Conservation (phyloP, 2,329 filamentous ascomycete genomes). For the Colletotrichum cereale region DNA sequence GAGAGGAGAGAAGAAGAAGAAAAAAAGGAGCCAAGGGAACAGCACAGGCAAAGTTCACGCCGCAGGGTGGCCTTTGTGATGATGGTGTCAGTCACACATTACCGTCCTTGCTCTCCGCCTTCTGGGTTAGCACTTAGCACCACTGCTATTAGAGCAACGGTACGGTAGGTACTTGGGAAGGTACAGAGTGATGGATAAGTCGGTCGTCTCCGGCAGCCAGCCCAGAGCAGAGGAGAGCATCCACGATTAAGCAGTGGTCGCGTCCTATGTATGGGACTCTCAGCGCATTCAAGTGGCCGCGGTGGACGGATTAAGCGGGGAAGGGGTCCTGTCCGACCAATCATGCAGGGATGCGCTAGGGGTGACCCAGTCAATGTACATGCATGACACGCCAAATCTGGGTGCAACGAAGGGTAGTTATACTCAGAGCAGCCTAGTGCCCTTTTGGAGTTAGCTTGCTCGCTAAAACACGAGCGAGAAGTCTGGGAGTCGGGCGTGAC, state of each 20-base stretch:
- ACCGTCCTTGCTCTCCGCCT: conserved; percentile 23
- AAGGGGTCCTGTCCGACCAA: conserved; percentile 32
- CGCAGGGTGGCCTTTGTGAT: conserved; percentile 40
- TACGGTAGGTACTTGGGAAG: conserved; percentile 4
- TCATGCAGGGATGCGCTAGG: not conserved
- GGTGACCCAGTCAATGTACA: conserved; percentile 33
- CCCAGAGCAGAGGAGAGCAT: conserved; percentile 1
- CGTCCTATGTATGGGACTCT: conserved; percentile 24
- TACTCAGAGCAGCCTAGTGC: conserved; percentile 29
- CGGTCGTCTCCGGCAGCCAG: conserved; percentile 7
- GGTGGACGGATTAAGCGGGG: conserved; percentile 38
- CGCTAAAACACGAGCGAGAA: conserved; percentile 39
- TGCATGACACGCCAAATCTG: conserved; percentile 27
- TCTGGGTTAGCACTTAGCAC: conserved; percentile 27
- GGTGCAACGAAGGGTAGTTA: conserved; percentile 30
- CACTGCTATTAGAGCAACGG: conserved; percentile 1
- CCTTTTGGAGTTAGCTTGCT: conserved; percentile 15
- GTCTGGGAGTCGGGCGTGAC: conserved; percentile 31
- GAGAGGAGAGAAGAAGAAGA: not conserved
- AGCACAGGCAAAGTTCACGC: conserved; percentile 34
- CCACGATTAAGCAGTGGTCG: conserved; percentile 7
- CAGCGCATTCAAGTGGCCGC: conserved; percentile 15
- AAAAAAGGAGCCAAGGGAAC: conserved; percentile 14
- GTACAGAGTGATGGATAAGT: not conserved
- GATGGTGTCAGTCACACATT: conserved; percentile 38